Evolutionary conservation across 1,284 basidiomycete genomes (phyloP), one percentile per base, ranked within the genome.

Genomic region (Tylopilus sp.): DNA sequence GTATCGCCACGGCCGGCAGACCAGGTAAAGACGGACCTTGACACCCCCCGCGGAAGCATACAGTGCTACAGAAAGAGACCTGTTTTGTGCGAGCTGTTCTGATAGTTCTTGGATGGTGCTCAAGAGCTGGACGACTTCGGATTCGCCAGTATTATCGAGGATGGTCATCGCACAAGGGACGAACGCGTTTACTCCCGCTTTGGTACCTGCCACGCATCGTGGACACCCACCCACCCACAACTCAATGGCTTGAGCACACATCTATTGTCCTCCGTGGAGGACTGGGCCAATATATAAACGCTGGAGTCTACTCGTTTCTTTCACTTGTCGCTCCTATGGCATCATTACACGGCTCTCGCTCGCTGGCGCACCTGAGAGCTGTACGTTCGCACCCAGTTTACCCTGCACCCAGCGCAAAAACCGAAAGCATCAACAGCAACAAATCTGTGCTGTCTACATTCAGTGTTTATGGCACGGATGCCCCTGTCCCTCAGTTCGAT

Each of bases 41-140:
- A 94, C 80, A 51, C 84, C 82, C 41, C 84, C 84, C 0, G 89
- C 81, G 53, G 91, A 79, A 1, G 71, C 66, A 62, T 83, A 80
- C 34, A 88, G 67, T 16, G 74, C 67, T 26, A 79, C 74, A 11
- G 84, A 79, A 47, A 78, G 59, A 29, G 71, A 77, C 19, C 88
- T 78, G 66, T 96, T 97, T 54, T 83, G 82, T 44, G 81, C 83
- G 46, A 97, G 78, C 69, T 97, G 92, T 51, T 92, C 89, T 57
- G 81, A 79, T 37, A 95, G 77, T 64, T 93, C 89, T 34, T 79
- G 79, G 31, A 94, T 86, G 11, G 92, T 70, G 16, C 71, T 67
- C 84, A 88, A 88, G 50, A 95, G 74, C 46, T 82, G 79, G 57
- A 74, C 70, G 38, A 91, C 72, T 55, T 86, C 81, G 38, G 59